Evolutionary conservation across 169 alveolate genomes (phyloP), one percentile per base, ranked within the genome.

Genomic region (Toxoplasma gondii): DNA sequence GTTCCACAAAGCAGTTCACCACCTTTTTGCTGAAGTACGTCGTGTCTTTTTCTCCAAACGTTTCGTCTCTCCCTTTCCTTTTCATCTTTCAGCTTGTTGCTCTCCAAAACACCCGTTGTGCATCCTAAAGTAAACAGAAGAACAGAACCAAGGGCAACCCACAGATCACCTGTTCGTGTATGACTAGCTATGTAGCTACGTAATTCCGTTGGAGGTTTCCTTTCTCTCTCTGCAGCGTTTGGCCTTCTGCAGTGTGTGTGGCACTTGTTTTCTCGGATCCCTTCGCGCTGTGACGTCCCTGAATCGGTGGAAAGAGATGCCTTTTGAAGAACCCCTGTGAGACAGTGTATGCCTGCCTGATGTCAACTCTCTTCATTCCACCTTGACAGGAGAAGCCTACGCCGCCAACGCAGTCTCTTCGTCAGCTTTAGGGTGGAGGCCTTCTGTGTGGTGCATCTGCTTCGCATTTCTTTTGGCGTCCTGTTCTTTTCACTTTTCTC

Each of bases 1-100:
- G 34, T 49, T 91, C 41, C 94, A 91, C 58, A 34, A 29, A 81
- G 94, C 94, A 24, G 58, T 74, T 12, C 90, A 91, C 36, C 93
- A 49, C 45, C 64, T 69, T 24, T 78, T 90, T 44, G 86, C 80
- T 49, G 88, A 70, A 74, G 93, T 69, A 90, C 29, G 38, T 19
- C 0, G 38, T n/a, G 7, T 12, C 29, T 69, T 24, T n/a, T 69
- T n/a, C 38, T 17, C 41, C 22, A 9, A 31, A 80, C 88, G 17
- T 10, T 31, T 12, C 88, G 53, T 80, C 49, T 80, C 88, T 7
- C 88, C 24, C 88, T 80, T 38, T 41, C n/a, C 86, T 34, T 78
- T 34, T 4, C 24, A 16, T 80, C 53, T 41, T 27, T 80, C 54
- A 27, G 58, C 58, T 31, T 49, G 45, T 80, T 45, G 49, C 82